Base-by-base conservation (phyloP, 202 grass and related monocot genomes). In the Cymbopogon flexuosus region DNA sequence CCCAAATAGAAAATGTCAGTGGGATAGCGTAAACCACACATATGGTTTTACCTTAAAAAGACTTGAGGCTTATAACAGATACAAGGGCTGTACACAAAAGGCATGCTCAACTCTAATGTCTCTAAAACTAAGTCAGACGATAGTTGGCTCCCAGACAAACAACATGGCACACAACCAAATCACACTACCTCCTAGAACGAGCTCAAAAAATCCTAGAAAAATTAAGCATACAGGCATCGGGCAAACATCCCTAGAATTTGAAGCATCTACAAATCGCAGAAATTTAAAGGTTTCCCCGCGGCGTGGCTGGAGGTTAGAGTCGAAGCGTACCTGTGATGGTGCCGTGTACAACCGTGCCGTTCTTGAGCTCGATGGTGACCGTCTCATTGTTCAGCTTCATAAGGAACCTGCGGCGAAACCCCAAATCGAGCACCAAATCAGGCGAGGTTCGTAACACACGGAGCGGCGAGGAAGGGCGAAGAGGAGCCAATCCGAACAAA, bases 311-410 rank as follows among this genome's bases (percentile, higher is more conserved):
- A 34, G 15, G 24, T 18, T 62, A 74, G 42, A 24, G 43, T 29
- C 10, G 10, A 75, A 83, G 62, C 79, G 10, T 89, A 94, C 92
- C 92, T 0, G 84, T 89, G 84, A 93, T 89, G 86, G 88, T 93
- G 35, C 88, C 91, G 62, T 93, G 88, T 51, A 93, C 91, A 33
- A 90, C 37, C 69, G 86, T 93, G 15, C 91, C 88, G 43, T 94
- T 94, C 86, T 94, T 91, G 49, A 94, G 92, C 78, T 94, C 92
- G 78, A 89, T 91, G 81, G 92, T 91, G 76, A 94, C 92, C 19
- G 88, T 94, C 68, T 94, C 88, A 75, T 94, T 94, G 86, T 91
- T 91, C 58, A 94, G 65, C 86, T 94, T 94, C 92, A 89, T 94
- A 84, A 94, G 72, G 62, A 94, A 94, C 74, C 92, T 94, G 76